Percentiles rank a stretch among this genome's conserved stretches.
Evolutionary conservation across 1,284 basidiomycete genomes (phyloP).

Genomic region (Ustilago hordei): DNA sequence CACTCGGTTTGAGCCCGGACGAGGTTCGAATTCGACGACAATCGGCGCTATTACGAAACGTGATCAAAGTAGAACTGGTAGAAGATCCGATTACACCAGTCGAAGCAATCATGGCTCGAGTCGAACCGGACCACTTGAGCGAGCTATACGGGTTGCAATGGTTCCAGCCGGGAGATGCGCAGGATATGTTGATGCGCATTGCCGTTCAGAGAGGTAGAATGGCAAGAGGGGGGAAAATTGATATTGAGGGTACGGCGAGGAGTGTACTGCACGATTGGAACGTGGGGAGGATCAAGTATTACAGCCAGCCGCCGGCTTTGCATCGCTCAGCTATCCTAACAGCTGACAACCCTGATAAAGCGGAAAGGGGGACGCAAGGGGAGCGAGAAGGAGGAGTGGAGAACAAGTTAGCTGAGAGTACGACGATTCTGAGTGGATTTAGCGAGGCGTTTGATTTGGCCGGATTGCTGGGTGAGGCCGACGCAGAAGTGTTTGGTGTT

Average conservation of each 20-base stretch:
- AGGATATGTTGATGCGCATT: slow-evolving; percentile 91
- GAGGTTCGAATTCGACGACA: slow-evolving; percentile 41
- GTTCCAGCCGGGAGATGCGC: slow-evolving; percentile 72
- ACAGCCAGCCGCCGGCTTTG: slow-evolving; percentile 78
- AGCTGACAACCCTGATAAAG: slow-evolving; percentile 7
- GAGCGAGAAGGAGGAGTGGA: not conserved
- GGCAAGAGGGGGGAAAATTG: slow-evolving; percentile 82
- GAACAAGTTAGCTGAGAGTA: slow-evolving; percentile 31
- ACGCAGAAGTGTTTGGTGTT: slow-evolving; percentile 62
- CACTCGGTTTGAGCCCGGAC: slow-evolving; percentile 73
- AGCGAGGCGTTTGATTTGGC: slow-evolving; percentile 66
- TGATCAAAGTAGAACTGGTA: slow-evolving; percentile 90
- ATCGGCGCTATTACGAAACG: slow-evolving; percentile 78
- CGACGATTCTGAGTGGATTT: slow-evolving; percentile 52
- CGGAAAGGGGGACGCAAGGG: not conserved
- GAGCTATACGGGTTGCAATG: slow-evolving; percentile 59
- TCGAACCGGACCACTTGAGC: slow-evolving; percentile 49
- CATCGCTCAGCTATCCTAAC: slow-evolving; percentile 44
- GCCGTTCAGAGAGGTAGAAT: slow-evolving; percentile 81
- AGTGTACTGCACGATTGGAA: slow-evolving; percentile 95
- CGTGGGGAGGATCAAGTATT: slow-evolving; percentile 92
- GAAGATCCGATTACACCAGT: slow-evolving; percentile 83
- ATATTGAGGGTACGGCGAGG: slow-evolving; percentile 83
- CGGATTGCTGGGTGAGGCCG: slow-evolving; percentile 65
- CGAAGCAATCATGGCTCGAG: slow-evolving; percentile 63